Percentiles rank a stretch among this genome's conserved stretches.
Evolutionary conservation across 2,329 filamentous ascomycete species (phyloP).

Genomic region (Calonectria ilicicola): DNA sequence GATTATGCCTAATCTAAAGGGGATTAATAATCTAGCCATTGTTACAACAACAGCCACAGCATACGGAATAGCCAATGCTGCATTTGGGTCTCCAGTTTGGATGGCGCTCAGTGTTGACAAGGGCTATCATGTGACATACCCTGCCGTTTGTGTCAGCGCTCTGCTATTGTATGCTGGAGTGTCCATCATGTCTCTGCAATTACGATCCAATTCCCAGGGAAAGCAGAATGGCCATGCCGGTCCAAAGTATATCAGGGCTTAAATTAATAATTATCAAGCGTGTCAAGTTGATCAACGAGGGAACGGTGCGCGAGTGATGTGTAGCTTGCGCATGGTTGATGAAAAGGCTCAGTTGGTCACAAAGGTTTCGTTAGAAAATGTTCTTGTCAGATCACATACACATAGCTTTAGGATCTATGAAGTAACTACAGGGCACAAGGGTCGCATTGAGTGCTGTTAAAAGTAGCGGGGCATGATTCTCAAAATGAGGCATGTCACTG

Average conservation of each 20-base stretch:
- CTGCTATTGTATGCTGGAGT: not conserved
- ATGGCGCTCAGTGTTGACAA: not conserved
- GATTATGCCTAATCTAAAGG: not conserved
- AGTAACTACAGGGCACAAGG: too few species aligned
- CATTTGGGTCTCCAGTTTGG: conserved; percentile 6
- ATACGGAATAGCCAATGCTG: conserved; percentile 9
- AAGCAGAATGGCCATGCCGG: not conserved
- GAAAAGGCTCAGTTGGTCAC: too few species aligned
- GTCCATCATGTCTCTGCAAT: conserved; percentile 6
- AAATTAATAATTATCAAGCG: not conserved
- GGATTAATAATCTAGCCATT: not conserved
- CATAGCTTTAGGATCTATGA: too few species aligned
- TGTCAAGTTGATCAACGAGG: not conserved
- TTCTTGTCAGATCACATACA: too few species aligned
- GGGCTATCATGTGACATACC: conserved; percentile 3
- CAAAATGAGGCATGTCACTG: too few species aligned
- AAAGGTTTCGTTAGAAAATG: too few species aligned
- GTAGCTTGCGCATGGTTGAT: too few species aligned
- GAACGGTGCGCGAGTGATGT: not conserved
- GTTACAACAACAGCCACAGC: not conserved
- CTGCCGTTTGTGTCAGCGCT: not conserved
- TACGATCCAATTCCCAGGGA: not conserved
- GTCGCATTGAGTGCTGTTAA: too few species aligned
- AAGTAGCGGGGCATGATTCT: too few species aligned
- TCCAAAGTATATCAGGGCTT: not conserved